Evolutionary conservation across 1,284 basidiomycete genomes (phyloP).

Genomic region (Trametes pubescens): DNA sequence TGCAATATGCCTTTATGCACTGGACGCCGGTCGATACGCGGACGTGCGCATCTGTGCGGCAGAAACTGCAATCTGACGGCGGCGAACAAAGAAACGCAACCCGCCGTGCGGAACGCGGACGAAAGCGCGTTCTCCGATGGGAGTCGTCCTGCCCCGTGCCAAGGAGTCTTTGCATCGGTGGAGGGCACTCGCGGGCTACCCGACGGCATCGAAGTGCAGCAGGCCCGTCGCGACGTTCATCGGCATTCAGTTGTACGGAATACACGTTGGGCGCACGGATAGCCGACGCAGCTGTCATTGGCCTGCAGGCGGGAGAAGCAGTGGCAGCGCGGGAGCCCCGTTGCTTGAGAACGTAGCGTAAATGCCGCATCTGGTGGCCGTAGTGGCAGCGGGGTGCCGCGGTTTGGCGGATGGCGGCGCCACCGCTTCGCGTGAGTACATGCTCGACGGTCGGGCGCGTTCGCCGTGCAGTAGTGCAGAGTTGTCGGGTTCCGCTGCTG

Average conservation of each 20-base stretch:
- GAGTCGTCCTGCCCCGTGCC: background rate
- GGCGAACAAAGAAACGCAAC: background rate
- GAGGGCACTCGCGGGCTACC: background rate
- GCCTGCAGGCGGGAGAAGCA: constrained; percentile 4
- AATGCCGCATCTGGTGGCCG: background rate
- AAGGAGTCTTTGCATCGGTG: background rate
- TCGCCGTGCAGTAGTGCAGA: background rate
- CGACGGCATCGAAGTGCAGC: constrained; percentile 12
- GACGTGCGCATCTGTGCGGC: background rate
- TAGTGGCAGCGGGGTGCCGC: background rate
- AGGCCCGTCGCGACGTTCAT: background rate
- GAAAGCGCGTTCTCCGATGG: background rate
- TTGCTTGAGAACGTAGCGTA: background rate
- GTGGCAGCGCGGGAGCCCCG: constrained; percentile 2
- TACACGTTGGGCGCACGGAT: background rate
- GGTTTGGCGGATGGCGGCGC: background rate
- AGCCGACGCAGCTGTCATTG: constrained; percentile 9
- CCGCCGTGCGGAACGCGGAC: too few species aligned
- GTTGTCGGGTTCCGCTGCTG: background rate
- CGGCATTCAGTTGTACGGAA: constrained; percentile 7
- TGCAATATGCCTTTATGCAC: background rate
- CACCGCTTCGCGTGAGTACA: background rate
- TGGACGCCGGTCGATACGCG: background rate
- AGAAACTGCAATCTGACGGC: background rate
- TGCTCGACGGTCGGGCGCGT: background rate